Conservation (phyloP, 2,329 filamentous ascomycete genomes). For the Exophiala aquamarina region DNA sequence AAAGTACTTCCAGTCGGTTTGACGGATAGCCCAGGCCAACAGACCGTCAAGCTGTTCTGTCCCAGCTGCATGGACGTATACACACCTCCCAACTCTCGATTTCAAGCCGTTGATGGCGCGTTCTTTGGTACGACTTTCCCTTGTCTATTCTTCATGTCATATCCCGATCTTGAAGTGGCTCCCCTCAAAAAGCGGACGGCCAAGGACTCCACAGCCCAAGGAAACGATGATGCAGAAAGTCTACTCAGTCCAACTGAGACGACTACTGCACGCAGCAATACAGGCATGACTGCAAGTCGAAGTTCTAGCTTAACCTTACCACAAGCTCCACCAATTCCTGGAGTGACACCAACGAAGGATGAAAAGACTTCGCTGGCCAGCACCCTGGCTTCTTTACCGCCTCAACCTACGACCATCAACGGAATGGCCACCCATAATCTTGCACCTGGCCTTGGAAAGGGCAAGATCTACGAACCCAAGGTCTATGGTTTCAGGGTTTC, state of each 20-base stretch:
- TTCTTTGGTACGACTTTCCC: conserved; percentile 99
- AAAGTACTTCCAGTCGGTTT: conserved; percentile 90
- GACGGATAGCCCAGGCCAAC: conserved; percentile 91
- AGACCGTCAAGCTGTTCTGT: conserved; percentile 98
- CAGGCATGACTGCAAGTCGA: conserved; percentile 25
- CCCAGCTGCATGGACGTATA: conserved; percentile 96
- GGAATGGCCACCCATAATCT: conserved; percentile 85
- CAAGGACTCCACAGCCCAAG: conserved; percentile 16
- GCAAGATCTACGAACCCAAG: conserved; percentile 86
- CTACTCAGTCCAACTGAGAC: conserved; percentile 29
- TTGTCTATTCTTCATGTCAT: conserved; percentile 96
- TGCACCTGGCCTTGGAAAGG: conserved; percentile 77
- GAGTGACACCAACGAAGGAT: conserved; percentile 30
- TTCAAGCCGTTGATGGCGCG: conserved; percentile 94
- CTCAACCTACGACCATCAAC: conserved; percentile 66
- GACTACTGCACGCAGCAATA: conserved; percentile 8
- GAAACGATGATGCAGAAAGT: conserved; percentile 26
- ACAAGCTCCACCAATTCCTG: conserved; percentile 30
- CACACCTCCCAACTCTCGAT: conserved; percentile 93
- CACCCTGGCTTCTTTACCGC: conserved; percentile 35
- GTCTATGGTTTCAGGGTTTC: conserved; percentile 97
- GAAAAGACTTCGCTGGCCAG: conserved; percentile 32
- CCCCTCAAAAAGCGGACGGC: conserved; percentile 60
- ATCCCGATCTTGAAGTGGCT: conserved; percentile 86
- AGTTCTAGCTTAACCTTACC: conserved; percentile 27